phyloP scores from a whole-genome alignment of 768 basidiomycete genomes.

The Mycena albidolilacea region DNA sequence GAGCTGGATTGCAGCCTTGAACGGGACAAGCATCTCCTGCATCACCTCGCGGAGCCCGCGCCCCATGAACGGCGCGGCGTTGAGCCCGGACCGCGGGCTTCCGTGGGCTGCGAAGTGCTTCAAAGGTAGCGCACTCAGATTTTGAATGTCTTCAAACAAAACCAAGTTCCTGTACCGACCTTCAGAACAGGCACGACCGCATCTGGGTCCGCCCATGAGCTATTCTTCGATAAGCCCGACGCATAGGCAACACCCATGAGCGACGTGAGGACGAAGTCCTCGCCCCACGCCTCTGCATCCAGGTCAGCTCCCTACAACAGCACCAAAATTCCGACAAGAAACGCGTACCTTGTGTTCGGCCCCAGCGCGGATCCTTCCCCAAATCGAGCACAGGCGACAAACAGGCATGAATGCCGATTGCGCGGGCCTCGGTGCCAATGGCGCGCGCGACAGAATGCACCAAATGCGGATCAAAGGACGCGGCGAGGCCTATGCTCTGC shows the following conservation, averaged over 20 bases:
- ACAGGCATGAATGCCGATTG: conserved; percentile 45
- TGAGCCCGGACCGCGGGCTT: conserved; percentile 43
- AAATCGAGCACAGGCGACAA: conserved; percentile 46
- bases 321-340: not conserved
- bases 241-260: conserved; percentile 45
- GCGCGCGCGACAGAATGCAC: conserved; percentile 43
- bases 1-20: conserved; percentile 43
- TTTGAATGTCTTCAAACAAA: too few relatives aligned
- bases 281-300: conserved; percentile 45
- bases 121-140: not conserved
- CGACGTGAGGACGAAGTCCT: conserved; percentile 44
- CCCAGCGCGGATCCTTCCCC: conserved; percentile 47
- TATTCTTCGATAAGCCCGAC: conserved; percentile 45
- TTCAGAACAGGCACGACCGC: conserved; percentile 47
- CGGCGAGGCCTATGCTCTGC: conserved; percentile 42
- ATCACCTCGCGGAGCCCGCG: conserved; percentile 42
- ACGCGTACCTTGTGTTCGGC: conserved; percentile 40
- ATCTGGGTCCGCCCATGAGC: conserved; percentile 44
- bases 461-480: conserved; percentile 40
- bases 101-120: conserved; percentile 48
- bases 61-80: conserved; percentile 43
- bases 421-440: conserved; percentile 44
- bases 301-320: not conserved
- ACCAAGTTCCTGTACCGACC: conserved; percentile 9
- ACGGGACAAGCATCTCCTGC: conserved; percentile 46